Percentiles rank a stretch among this genome's conserved stretches.
These are phyloP conservation scores for Yamadazyma taylorii DNA, from an alignment of 1,139 yeast genomes.

Conservation along the genomic window DNA sequence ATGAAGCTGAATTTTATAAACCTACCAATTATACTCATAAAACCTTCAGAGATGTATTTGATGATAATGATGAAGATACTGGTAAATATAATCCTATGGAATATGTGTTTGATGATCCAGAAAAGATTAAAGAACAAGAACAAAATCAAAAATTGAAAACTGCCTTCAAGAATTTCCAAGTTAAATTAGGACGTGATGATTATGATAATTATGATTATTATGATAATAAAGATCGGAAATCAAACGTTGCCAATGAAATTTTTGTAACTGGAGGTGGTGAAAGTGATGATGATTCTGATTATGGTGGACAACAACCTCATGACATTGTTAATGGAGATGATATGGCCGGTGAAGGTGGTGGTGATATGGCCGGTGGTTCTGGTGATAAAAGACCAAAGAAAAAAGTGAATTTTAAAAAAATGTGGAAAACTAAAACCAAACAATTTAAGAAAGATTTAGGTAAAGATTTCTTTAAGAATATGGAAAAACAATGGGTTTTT, in stretches of 20 bases:
- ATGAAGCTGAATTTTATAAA: constrained; percentile 31
- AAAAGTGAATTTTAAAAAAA: constrained; percentile 26
- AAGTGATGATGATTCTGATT: constrained; percentile 23
- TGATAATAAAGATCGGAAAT: constrained; percentile 18
- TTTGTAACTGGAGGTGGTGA: constrained; percentile 13
- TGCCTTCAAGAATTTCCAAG: constrained; percentile 31
- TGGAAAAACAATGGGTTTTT: constrained; percentile 24
- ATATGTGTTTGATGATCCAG: constrained; percentile 36
- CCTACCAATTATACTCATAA: constrained; percentile 43
- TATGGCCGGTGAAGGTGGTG: constrained; percentile 8
- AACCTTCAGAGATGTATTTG: constrained; percentile 42
- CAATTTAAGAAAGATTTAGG: constrained; percentile 33
- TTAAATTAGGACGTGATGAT: constrained; percentile 32
- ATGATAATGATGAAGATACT: constrained; percentile 30
- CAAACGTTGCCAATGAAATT: constrained; percentile 11
- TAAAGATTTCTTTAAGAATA: constrained; percentile 29
- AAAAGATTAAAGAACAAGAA: constrained; percentile 18
- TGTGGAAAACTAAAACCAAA: constrained; percentile 27
- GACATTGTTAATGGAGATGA: constrained; percentile 8
- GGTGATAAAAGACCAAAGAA: constrained; percentile 16
- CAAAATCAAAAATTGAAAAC: constrained; percentile 25
- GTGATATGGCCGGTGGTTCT: too few species aligned
- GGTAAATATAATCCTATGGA: constrained; percentile 44
- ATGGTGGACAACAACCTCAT: constrained; percentile 13
- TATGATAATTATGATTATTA: constrained; percentile 41